Evolutionary conservation across 2,329 filamentous ascomycete genomes (phyloP), one percentile per base, ranked within the genome.

Genomic region (Fusarium verticillioides): DNA sequence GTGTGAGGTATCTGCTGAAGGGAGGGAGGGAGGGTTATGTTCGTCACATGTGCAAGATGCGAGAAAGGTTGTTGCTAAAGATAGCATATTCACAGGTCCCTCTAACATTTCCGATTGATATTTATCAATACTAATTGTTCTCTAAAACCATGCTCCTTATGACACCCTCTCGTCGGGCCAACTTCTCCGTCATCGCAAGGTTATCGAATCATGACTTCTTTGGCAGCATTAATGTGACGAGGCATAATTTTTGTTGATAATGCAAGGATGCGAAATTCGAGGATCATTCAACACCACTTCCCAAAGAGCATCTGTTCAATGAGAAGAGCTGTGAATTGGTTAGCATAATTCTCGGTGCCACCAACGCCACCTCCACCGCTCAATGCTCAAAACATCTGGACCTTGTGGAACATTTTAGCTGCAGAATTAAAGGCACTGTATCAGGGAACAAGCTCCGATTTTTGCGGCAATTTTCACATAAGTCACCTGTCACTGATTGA

Each of bases 391-490:
- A 26, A 42, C 50, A 54, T 44, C 59, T 54, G 42, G 54, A 36
- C 69, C 47, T 46, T 52, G 44, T 40, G 49, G 26, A 21, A 28
- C 36, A 46, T 39, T 46, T 66, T 61, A 59, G 69, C 64, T 72
- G 64, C 69, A 53, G 46, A 26, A 47, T 16, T 19, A 46, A 57
- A 60, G 34, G 40, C 58, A 49, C 36, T 37, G 36, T 37, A 37
- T 43, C 53, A 28, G 23, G 23, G 54, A 39, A 42, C 18, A 44
- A 52, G 13, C 23, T 43, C n/a, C 18, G 26, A 19, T 13, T 15
- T 47, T 32, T 54, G 65, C 70, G 65, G 65, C 32, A 65, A 73
- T 72, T 70, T 69, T 60, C 43, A 64, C 54, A 58, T 16, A 39
- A 21, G 7, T 34, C 19, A 8, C 34, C 13, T 40, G 18, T 21